These are phyloP conservation scores for Sequoia sempervirens DNA, from an alignment of 75 land plant genomes.

Conservation along the genomic window DNA sequence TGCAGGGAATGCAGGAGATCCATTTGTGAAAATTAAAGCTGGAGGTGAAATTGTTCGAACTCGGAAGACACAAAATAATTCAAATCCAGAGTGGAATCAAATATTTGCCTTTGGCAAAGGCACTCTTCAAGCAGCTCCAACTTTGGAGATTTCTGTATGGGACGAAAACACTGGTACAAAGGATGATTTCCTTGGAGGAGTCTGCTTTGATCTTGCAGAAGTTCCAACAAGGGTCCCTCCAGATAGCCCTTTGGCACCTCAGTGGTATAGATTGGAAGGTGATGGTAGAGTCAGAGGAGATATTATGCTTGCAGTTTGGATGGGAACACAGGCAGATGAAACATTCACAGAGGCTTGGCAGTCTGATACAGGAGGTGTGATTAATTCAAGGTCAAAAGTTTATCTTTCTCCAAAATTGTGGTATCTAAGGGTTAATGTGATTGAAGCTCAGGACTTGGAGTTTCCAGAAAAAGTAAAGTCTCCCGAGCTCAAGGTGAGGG, in stretches of 20 bases:
- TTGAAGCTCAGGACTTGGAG: constrained; percentile 73
- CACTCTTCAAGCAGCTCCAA: constrained; percentile 36
- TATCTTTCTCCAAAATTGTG: constrained; percentile 81
- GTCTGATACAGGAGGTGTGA: constrained; percentile 50
- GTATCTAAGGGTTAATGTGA: constrained; percentile 60
- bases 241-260: constrained; percentile 81
- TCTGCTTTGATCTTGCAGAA: constrained; percentile 70
- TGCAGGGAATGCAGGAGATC: constrained; percentile 19
- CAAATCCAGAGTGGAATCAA: constrained; percentile 68
- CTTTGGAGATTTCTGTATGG: constrained; percentile 75
- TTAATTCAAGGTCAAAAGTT: constrained; percentile 50
- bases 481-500: constrained; percentile 34
- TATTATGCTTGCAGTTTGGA: constrained; percentile 83
- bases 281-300: constrained; percentile 46
- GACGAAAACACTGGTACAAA: constrained; percentile 21
- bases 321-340: constrained; percentile 88
- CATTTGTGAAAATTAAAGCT: constrained; percentile 44
- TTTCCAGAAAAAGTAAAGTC: constrained; percentile 24
- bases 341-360: constrained; percentile 76
- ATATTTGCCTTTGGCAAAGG: constrained; percentile 69
- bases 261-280: constrained; percentile 75
- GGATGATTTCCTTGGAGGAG: constrained; percentile 61
- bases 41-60: constrained; percentile 26
- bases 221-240: constrained; percentile 68
- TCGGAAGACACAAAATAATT: constrained; percentile 25